Evolutionary conservation across 805 yeast genomes (phyloP).

Genomic region (Yarrowia porcina): DNA sequence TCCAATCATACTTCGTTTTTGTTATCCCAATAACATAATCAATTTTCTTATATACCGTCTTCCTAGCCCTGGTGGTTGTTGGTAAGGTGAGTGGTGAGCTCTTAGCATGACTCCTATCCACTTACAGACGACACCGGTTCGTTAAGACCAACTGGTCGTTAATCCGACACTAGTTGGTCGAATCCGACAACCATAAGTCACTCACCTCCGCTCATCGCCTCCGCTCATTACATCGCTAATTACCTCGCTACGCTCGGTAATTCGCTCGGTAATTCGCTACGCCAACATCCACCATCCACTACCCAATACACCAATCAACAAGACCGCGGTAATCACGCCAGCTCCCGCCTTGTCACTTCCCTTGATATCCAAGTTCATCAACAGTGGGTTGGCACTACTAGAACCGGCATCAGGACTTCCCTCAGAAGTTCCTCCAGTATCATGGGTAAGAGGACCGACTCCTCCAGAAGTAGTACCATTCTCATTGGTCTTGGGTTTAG

Average conservation of each 20-base stretch:
- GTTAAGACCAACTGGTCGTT: too few species aligned
- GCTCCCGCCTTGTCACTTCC: slow-evolving; percentile 83
- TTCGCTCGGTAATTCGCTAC: too few species aligned
- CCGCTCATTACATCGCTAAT: too few species aligned
- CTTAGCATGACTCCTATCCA: too few species aligned
- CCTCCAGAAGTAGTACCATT: slow-evolving; percentile 38
- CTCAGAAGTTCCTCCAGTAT: slow-evolving; percentile 64
- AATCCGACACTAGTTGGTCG: too few species aligned
- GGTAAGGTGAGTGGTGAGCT: too few species aligned
- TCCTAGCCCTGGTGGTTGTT: too few species aligned
- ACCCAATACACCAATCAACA: slow-evolving; percentile 56
- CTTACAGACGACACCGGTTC: too few species aligned
- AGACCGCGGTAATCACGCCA: slow-evolving; percentile 76
- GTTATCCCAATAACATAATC: not conserved
- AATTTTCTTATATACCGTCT: not conserved
- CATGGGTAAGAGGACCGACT: slow-evolving; percentile 53
- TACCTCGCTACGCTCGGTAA: too few species aligned
- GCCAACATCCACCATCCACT: slow-evolving; percentile 73
- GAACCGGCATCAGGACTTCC: slow-evolving; percentile 43
- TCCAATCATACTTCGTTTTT: too few species aligned
- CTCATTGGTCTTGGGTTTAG: slow-evolving; percentile 17
- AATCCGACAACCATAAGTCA: too few species aligned
- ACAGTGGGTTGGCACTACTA: slow-evolving; percentile 32
- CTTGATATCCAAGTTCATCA: slow-evolving; percentile 42
- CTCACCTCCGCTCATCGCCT: too few species aligned